Percentiles rank a stretch among this genome's conserved stretches.
phyloP scores from a whole-genome alignment of 139 green algal genomes.

The Nannochloris sp. region DNA sequence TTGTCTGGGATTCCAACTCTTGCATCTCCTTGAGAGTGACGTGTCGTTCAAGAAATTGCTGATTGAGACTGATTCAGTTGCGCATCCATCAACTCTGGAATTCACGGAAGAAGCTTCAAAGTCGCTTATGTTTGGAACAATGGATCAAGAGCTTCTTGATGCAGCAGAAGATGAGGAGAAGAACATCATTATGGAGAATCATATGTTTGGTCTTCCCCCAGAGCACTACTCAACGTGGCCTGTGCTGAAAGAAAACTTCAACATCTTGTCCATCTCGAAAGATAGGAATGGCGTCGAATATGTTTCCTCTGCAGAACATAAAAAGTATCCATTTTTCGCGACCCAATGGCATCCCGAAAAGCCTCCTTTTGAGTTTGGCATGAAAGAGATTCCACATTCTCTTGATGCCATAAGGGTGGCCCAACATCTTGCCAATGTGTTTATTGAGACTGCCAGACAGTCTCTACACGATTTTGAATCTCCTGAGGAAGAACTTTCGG shows the following conservation, averaged over 20 bases:
- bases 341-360: conserved; percentile 83
- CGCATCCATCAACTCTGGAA: conserved; percentile 49
- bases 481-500: conserved; percentile 62
- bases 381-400: conserved; percentile 58
- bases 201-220: conserved; percentile 70
- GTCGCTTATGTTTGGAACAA: conserved; percentile 32
- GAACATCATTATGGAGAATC: conserved; percentile 73
- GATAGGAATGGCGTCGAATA: conserved; percentile 68
- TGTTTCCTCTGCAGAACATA: conserved; percentile 63
- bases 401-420: conserved; percentile 55
- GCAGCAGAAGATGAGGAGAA: conserved; percentile 39
- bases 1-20: conserved; percentile 76
- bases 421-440: conserved; percentile 61
- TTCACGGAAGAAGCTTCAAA: conserved; percentile 23
- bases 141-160: conserved; percentile 30
- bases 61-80: conserved; percentile 61
- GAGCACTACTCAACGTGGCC: conserved; percentile 53
- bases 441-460: conserved; percentile 51
- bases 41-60: conserved; percentile 63
- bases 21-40: conserved; percentile 73
- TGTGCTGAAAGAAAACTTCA: conserved; percentile 43
- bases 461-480: conserved; percentile 52
- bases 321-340: conserved; percentile 71
- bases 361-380: conserved; percentile 72
- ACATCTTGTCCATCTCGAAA: conserved; percentile 47